These are phyloP conservation scores for Xanthoconium stramineum DNA, from an alignment of 768 basidiomycete species.

Conservation along the genomic window DNA sequence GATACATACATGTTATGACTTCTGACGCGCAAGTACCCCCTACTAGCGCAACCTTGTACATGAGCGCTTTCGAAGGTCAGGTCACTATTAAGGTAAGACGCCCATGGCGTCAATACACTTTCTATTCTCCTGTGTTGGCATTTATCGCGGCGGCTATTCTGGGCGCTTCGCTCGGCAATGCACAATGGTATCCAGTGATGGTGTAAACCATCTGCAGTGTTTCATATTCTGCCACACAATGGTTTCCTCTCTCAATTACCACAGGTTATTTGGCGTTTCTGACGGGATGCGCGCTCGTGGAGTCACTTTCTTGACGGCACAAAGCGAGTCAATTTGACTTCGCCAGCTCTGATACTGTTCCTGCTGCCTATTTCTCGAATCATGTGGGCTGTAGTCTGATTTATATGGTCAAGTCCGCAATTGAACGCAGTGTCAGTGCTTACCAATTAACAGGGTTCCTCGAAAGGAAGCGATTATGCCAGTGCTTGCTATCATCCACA, in stretches of 20 bases:
- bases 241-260: too few species aligned
- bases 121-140: too few species aligned
- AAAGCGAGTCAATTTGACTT: neutral
- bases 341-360: neutral
- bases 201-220: neutral
- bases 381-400: neutral
- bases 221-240: neutral
- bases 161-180: neutral
- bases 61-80: neutral
- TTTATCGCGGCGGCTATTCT: neutral
- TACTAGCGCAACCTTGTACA: neutral
- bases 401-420: neutral
- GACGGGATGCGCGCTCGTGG: neutral
- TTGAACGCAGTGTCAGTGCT: too few species aligned
- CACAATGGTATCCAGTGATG: neutral
- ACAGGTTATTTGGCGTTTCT: neutral
- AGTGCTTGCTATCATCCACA: too few species aligned
- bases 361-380: neutral
- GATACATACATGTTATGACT: neutral
- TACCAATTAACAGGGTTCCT: too few species aligned
- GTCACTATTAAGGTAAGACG: neutral
- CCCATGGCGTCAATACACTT: neutral
- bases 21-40: slow-evolving; percentile 1
- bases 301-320: neutral
- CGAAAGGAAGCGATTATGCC: too few species aligned